A percentile compares a stretch with the other conserved stretches of the same genome.
phyloP scores from a whole-genome alignment of 2,329 filamentous ascomycete genomes.

The Aspergillus sp. region DNA sequence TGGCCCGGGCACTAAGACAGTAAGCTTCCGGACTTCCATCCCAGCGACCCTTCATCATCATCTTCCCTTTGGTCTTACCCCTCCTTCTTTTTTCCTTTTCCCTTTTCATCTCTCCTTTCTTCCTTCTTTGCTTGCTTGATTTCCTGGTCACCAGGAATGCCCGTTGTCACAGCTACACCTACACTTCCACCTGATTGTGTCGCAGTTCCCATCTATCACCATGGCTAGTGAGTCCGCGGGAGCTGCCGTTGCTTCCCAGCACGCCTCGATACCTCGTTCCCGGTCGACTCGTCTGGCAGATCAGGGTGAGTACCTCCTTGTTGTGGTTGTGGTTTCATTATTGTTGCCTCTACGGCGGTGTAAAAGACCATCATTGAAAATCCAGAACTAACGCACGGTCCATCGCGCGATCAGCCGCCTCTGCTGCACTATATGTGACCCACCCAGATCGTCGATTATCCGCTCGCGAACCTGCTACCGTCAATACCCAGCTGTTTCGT shows the following conservation, averaged over 20 bases:
- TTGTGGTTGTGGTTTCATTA: background rate
- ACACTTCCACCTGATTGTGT: conserved; percentile 3
- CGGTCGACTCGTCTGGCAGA: conserved; percentile 26
- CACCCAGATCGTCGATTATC: conserved; percentile 32
- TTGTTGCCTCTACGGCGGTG: background rate
- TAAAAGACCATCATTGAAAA: background rate
- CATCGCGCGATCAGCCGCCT: conserved; percentile 43
- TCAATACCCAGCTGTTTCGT: conserved; percentile 18
- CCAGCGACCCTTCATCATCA: conserved; percentile 11
- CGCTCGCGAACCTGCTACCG: conserved; percentile 15
- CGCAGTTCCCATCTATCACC: conserved; percentile 9
- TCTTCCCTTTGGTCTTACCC: conserved; percentile 2
- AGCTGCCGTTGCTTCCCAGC: conserved; percentile 5
- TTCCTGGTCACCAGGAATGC: conserved; percentile 12
- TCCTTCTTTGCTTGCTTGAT: background rate
- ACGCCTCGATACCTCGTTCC: conserved; percentile 7
- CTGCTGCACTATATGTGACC: conserved; percentile 53
- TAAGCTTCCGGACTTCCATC: conserved; percentile 22
- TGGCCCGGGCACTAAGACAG: conserved; percentile 3
- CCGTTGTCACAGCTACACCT: conserved; percentile 7
- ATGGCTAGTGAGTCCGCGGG: conserved; percentile 24
- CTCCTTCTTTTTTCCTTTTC: conserved; percentile 3
- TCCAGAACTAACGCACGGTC: background rate
- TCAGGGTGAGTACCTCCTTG: conserved; percentile 22
- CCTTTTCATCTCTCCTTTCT: conserved; percentile 3